phyloP scores from a whole-genome alignment of 108 stramenopile species.

The Asterionellopsis glacialis region DNA sequence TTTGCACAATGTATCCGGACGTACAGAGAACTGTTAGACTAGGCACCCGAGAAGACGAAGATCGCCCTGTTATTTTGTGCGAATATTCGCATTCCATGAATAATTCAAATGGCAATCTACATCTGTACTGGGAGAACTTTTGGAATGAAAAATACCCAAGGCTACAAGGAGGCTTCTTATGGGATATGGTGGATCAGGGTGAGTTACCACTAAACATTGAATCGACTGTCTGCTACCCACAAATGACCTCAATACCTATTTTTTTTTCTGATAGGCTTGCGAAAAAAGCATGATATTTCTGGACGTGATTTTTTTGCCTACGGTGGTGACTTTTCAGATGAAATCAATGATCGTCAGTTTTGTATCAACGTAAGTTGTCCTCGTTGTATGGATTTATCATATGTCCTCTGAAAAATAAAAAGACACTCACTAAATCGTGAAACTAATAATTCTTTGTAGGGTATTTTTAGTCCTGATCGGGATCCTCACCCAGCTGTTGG shows the following conservation, averaged over 20 bases:
- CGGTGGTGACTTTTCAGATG: constrained; percentile 92
- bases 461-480: constrained; percentile 86
- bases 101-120: constrained; percentile 87
- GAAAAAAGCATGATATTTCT: constrained; percentile 14
- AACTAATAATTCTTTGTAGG: constrained; percentile 29
- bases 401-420: too few relatives aligned
- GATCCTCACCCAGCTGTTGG: constrained; percentile 83
- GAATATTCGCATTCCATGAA: constrained; percentile 97
- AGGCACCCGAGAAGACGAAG: constrained; percentile 44
- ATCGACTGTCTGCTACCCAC: constrained; percentile 6
- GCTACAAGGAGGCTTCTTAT: constrained; percentile 95
- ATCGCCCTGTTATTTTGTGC: constrained; percentile 89
- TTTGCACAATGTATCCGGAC: constrained; percentile 95
- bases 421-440: too few relatives aligned
- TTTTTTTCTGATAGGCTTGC: constrained; percentile 5
- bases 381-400: background rate
- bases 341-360: constrained; percentile 77
- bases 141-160: constrained; percentile 53
- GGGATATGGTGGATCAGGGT: constrained; percentile 97
- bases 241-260: background rate
- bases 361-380: constrained; percentile 77
- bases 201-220: constrained; percentile 1
- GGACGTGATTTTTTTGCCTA: constrained; percentile 66
- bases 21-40: constrained; percentile 50
- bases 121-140: constrained; percentile 87